Percentiles rank a stretch among this genome's conserved stretches.
Evolutionary conservation across 176 grass and related monocot species (phyloP).

Genomic region (Areca catechu): DNA sequence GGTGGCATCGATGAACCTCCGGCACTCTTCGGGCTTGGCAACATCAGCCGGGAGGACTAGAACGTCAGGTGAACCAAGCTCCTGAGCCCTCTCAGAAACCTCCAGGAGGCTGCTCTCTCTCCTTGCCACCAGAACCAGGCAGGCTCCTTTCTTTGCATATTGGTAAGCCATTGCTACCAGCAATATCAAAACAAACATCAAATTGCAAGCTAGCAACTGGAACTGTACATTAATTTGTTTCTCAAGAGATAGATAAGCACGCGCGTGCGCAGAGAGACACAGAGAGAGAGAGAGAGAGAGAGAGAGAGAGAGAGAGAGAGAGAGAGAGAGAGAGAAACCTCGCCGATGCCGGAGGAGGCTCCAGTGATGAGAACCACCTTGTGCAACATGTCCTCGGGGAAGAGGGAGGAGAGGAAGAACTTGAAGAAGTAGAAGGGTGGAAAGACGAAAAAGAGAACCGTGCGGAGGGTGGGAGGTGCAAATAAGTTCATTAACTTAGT

Average conservation of each 20-base stretch:
- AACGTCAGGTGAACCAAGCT: constrained; percentile 48
- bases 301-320: too few species aligned
- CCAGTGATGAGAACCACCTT: constrained; percentile 69
- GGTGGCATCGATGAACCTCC: constrained; percentile 35
- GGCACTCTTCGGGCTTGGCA: constrained; percentile 39
- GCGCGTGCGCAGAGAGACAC: too few species aligned
- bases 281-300: too few species aligned
- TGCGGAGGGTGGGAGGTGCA: constrained; percentile 30
- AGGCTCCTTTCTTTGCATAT: constrained; percentile 34
- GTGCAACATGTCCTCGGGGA: constrained; percentile 42
- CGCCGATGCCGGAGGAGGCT: constrained; percentile 79
- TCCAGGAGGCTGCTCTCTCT: constrained; percentile 55
- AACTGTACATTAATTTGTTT: too few species aligned
- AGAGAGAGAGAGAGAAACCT: constrained; percentile 20
- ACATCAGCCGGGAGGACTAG: constrained; percentile 53
- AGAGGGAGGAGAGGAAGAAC: constrained; percentile 30
- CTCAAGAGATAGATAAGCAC: too few species aligned
- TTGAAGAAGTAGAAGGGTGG: constrained; percentile 49
- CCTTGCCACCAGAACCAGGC: constrained; percentile 62
- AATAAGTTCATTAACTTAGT: constrained; percentile 34
- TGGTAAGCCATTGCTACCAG: constrained; percentile 27
- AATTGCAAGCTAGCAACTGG: not conserved
- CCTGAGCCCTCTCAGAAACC: constrained; percentile 35
- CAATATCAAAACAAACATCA: not conserved
- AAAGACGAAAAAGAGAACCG: constrained; percentile 29